phyloP scores from a whole-genome alignment of 2,329 filamentous ascomycete species.

The Aspergillus sp. region DNA sequence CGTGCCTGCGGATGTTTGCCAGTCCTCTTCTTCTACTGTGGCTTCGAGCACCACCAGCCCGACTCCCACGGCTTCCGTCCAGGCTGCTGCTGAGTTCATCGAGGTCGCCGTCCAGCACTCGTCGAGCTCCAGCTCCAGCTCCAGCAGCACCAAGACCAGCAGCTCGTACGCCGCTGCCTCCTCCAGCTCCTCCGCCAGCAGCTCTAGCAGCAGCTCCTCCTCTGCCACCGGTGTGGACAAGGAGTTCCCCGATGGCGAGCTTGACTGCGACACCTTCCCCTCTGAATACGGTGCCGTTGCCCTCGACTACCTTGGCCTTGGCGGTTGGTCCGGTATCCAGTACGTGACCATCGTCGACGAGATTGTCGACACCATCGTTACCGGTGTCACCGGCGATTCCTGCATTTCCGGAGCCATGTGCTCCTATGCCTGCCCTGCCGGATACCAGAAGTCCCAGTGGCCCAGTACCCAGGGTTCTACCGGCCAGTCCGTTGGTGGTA shows the following conservation, averaged over 20 bases:
- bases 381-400: constrained; percentile 60
- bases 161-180: constrained; percentile 29
- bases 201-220: constrained; percentile 30
- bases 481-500: constrained; percentile 83
- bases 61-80: constrained; percentile 31
- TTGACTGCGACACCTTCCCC: constrained; percentile 75
- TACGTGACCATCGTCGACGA: constrained; percentile 55
- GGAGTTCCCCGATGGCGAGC: constrained; percentile 73
- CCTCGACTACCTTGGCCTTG: constrained; percentile 67
- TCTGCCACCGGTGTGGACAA: constrained; percentile 59
- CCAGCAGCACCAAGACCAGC: constrained; percentile 24
- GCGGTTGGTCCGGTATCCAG: constrained; percentile 82
- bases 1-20: constrained; percentile 58
- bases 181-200: constrained; percentile 24
- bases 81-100: constrained; percentile 50
- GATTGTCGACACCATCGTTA: constrained; percentile 66
- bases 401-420: constrained; percentile 72
- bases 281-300: constrained; percentile 76
- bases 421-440: constrained; percentile 89
- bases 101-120: constrained; percentile 47
- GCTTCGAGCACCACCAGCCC: constrained; percentile 31
- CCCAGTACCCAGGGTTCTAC: constrained; percentile 74
- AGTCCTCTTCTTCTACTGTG: constrained; percentile 39
- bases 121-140: constrained; percentile 29
- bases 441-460: constrained; percentile 93